A percentile compares a stretch with the other conserved stretches of the same genome.
Evolutionary conservation across 257 asterid genomes (phyloP).

Genomic region (Solanum bulbocastanum): DNA sequence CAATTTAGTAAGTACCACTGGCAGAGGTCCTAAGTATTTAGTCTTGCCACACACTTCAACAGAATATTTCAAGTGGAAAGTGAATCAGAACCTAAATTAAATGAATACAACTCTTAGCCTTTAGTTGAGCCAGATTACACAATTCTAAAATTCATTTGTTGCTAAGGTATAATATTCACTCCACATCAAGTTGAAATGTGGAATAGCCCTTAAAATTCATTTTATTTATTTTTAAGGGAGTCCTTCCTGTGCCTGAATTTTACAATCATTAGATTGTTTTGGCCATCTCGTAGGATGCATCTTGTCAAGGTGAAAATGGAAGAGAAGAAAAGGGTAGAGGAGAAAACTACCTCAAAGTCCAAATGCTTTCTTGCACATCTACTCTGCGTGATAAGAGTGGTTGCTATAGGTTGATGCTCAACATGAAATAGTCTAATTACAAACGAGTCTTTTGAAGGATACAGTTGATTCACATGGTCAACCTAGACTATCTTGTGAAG

Average conservation of each 20-base stretch:
- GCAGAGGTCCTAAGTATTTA: not conserved
- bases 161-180: not conserved
- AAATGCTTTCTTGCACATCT: not conserved
- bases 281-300: not conserved
- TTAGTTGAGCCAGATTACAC: not conserved
- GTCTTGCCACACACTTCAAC: not conserved
- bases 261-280: not conserved
- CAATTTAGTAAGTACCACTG: not conserved
- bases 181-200: not conserved
- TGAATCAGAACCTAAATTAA: not conserved
- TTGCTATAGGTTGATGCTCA: not conserved
- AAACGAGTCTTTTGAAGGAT: not conserved
- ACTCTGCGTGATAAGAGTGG: not conserved
- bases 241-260: not conserved
- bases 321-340: not conserved
- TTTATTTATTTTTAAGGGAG: not conserved
- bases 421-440: not conserved
- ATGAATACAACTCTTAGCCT: not conserved
- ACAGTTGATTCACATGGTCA: not conserved
- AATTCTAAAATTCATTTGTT: not conserved
- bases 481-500: not conserved
- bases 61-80: not conserved
- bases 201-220: not conserved
- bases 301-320: not conserved
- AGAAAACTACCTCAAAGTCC: not conserved